Evolutionary conservation across 169 alveolate species (phyloP), one percentile per base, ranked within the genome.

Genomic region (Theileria annulata): DNA sequence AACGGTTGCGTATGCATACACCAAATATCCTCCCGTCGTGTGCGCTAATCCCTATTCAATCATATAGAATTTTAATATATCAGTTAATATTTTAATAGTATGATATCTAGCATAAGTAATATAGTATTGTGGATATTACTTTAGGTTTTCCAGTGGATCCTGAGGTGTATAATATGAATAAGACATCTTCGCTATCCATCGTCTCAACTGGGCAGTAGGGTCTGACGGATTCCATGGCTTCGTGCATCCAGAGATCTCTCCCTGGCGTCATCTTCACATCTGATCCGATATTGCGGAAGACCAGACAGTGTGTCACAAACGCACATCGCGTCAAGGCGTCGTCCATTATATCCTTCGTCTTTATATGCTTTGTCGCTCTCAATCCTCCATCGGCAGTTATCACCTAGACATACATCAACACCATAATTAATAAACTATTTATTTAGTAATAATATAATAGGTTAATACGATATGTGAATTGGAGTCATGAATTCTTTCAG

Each of bases 121-220:
- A 8, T 59, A 15, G n/a, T 70, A 19, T 12, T 10, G 31, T 15
- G 62, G 17, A 47, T 82, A 17, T 10, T 42, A 42, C 96, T 87
- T 97, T 98, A 23, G 99, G 99, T 54, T 92, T 89, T 0, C 99
- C 99, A 2, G 99, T 97, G 42, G 99, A 95, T 1, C 99, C 99
- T 9, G 98, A 93, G 1, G 99, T 97, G 91, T 96, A 98, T 60
- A 93, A 91, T 74, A 96, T 88, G 94, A 94, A 98, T 37, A 98
- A 85, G 19, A 95, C 92, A 80, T 96, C 99, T 60, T 95, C 98
- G 81, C 98, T 93, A 87, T 95, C 98, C 95, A 98, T 95, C 58
- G 91, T 93, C 54, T 95, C 98, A 28, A 92, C 80, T 8, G 97
- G 97, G 69, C 98, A 96, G 70, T 93, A 92, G 9, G 97, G 95